Evolutionary conservation across 768 basidiomycete species (phyloP).

Genomic region (Leccinum variicolor): DNA sequence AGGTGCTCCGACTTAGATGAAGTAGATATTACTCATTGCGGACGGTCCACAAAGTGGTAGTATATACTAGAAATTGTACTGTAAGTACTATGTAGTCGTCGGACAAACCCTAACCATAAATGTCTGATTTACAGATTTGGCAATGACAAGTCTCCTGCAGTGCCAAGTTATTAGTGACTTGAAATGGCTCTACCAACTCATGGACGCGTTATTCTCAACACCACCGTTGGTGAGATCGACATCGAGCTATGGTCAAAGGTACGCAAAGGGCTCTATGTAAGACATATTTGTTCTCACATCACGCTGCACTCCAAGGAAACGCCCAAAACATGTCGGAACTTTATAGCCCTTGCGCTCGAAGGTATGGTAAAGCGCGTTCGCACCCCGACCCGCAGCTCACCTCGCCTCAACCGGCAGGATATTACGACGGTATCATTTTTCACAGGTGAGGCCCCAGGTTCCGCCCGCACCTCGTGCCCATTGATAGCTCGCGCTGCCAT

Average conservation of each 20-base stretch:
- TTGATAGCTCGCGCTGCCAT: not conserved
- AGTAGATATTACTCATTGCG: not conserved
- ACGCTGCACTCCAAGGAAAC: conserved; percentile 58
- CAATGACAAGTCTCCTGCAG: not conserved
- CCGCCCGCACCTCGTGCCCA: not conserved
- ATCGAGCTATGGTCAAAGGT: conserved; percentile 94
- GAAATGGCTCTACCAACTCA: conserved; percentile 80
- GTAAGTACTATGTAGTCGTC: not conserved
- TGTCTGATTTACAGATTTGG: not conserved
- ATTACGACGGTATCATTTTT: conserved; percentile 95
- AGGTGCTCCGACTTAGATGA: conserved; percentile 14
- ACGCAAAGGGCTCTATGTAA: conserved; percentile 3
- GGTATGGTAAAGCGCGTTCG: conserved; percentile 39
- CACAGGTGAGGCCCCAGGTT: conserved; percentile 58
- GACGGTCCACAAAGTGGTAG: not conserved
- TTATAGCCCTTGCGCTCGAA: conserved; percentile 85
- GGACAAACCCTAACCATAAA: conserved; percentile 22
- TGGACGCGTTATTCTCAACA: conserved; percentile 84
- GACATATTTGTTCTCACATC: not conserved
- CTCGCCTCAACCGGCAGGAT: conserved; percentile 49
- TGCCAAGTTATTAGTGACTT: not conserved
- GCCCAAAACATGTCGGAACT: conserved; percentile 91
- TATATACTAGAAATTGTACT: not conserved
- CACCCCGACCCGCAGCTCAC: conserved; percentile 3
- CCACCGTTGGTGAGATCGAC: conserved; percentile 84